These are phyloP conservation scores for Cryphonectria nitschkei DNA, from an alignment of 2,329 filamentous ascomycete genomes.

Conservation along the genomic window DNA sequence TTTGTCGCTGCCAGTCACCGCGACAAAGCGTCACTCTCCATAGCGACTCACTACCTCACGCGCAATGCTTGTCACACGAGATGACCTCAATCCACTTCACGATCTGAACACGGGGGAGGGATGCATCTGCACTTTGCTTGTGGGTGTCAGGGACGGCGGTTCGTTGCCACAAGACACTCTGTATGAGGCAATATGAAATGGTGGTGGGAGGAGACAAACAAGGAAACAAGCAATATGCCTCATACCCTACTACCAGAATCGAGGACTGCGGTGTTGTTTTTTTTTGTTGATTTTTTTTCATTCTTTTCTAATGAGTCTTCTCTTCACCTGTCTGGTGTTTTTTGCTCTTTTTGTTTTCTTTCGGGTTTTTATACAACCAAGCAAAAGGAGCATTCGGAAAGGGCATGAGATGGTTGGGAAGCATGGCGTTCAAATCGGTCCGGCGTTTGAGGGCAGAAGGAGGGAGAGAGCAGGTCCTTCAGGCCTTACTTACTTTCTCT, in stretches of 20 bases:
- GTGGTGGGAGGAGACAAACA: background rate
- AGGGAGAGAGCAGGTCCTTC: too few relatives aligned
- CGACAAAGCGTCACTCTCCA: background rate
- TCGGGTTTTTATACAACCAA: background rate
- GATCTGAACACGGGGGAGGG: background rate
- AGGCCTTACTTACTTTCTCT: background rate
- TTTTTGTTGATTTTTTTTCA: background rate
- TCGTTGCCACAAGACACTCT: background rate
- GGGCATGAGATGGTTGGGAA: background rate
- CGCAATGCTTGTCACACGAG: background rate
- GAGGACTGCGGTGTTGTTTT: background rate
- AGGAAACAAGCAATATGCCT: background rate
- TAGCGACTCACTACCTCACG: background rate
- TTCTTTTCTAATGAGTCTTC: background rate
- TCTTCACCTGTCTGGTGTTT: background rate
- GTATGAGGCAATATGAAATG: background rate
- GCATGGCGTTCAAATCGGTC: constrained; percentile 3
- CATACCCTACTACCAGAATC: background rate
- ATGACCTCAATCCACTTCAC: background rate
- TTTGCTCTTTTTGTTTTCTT: background rate
- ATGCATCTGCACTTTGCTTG: background rate
- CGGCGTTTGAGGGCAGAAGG: background rate
- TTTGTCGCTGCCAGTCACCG: background rate
- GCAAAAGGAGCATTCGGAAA: background rate
- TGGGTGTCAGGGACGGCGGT: background rate